These are phyloP conservation scores for Oligophagozyma castellii DNA, from an alignment of 1,139 yeast genomes.

Conservation along the genomic window DNA sequence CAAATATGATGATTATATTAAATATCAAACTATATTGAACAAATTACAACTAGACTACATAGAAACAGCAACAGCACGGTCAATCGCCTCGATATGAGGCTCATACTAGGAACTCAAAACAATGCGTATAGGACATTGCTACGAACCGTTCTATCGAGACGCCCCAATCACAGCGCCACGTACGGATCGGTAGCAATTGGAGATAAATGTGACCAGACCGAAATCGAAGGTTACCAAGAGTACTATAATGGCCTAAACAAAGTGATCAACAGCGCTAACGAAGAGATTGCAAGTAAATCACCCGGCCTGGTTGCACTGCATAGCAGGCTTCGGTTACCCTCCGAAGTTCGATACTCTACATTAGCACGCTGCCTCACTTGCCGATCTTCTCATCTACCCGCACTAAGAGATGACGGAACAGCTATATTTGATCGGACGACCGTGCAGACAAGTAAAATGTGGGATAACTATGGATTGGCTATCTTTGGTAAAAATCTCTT, in stretches of 20 bases:
- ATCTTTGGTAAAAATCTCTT: conserved; percentile 69
- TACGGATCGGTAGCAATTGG: no score
- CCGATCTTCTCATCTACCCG: conserved; percentile 26
- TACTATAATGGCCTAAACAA: conserved; percentile 14
- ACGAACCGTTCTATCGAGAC: no score
- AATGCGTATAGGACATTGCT: no score
- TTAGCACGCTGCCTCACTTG: conserved; percentile 71
- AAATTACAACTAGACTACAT: no score
- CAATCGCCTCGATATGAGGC: no score
- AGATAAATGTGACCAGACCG: no score
- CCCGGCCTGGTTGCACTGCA: conserved; percentile 73
- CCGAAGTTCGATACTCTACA: conserved; percentile 44
- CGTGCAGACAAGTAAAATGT: conserved; percentile 33
- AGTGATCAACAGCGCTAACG: conserved; percentile 24
- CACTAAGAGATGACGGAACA: conserved; percentile 5
- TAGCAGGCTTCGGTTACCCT: conserved; percentile 53
- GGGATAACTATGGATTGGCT: conserved; percentile 69
- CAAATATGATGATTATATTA: no score
- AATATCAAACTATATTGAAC: no score
- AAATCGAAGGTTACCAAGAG: conserved; percentile 13
- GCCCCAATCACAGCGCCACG: no score
- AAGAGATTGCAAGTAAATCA: conserved; percentile 38
- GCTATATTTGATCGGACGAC: conserved; percentile 11
- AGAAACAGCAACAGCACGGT: no score
- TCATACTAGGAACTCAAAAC: no score